Evolutionary conservation across 2,329 filamentous ascomycete genomes (phyloP), one percentile per base, ranked within the genome.

Genomic region (Scedosporium boydii): DNA sequence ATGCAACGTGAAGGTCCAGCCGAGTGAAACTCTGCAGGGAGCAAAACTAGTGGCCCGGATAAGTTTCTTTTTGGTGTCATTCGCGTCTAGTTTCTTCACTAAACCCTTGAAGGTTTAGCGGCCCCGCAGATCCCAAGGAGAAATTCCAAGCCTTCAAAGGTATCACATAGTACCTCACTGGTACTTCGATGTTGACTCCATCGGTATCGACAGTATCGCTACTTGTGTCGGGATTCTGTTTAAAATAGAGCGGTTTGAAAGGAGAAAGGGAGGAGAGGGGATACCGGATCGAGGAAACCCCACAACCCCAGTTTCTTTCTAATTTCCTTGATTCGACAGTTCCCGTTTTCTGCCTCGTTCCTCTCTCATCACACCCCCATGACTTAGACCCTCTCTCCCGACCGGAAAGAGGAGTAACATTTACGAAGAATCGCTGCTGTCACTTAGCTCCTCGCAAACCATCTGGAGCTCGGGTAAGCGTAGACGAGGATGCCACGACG

Each of bases 401-500:
- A 9, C 34, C 10, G 10, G 34, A 38, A 38, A 38, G 34, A 12
- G 34, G 34, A 38, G 10, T 38, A 38, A 38, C 34, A 4, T 38
- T 38, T 38, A 14, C 34, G 34, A 38, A 38, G 34, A 9, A 34
- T 38, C 10, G 34, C 34, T 38, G 34, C 10, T 38, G 34, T 12
- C 34, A 38, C 53, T 27, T 34, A 29, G 27, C 29, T 57, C 12
- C 53, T 16, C 14, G 53, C 7, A n/a, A 14, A 3, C 53, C 16
- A 14, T 21, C 29, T 16, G 23, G 16, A n/a, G 53, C 7, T 27
- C 18, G 9, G 7, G n/a, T 61, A 12, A n/a, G 18, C 3, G 34
- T 9, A 38, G 10, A 38, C 34, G 21, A 60, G 56, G 41, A 63
- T 63, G 62, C 62, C 62, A 21, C 62, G 62, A 51, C 62, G 62